Evolutionary conservation across 768 basidiomycete species (phyloP), one percentile per base, ranked within the genome.

Genomic region (Mycena metata): DNA sequence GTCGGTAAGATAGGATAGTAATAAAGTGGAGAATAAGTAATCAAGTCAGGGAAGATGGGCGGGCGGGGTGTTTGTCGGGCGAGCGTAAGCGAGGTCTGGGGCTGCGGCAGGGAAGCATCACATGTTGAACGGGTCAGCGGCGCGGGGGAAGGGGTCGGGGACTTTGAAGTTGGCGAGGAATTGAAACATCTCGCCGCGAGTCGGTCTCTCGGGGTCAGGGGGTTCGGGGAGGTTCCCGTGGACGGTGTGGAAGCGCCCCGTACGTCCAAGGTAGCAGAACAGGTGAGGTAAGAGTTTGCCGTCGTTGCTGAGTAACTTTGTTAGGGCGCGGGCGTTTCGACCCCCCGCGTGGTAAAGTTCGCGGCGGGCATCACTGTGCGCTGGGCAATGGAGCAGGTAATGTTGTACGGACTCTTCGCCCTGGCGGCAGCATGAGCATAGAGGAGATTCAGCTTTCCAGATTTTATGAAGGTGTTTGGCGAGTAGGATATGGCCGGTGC

Each of bases 341-440:
- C 54, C 54, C 3, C 54, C 54, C 4, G 19, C 35, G 9, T 8
- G 19, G n/a, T n/a, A 19, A n/a, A 55, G 54, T 21, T 55, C 54
- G 7, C 21, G 10, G 19, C 36, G 17, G 21, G 33, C 54, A 21
- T 55, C 26, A 17, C 17, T 8, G 36, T 55, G 54, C 8, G 36
- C 54, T 30, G 54, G 33, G 54, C 54, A 55, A 3, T 23, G 54
- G 19, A 55, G 33, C 33, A 55, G 54, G 21, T n/a, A 55, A 23
- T 55, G 54, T 19, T 24, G 16, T 33, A 55, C 36, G 11, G 36
- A 36, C 39, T 55, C 54, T 19, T 55, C 54, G 54, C 5, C 10
- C 15, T 55, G 54, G n/a, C 26, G 54, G 23, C 54, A 55, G 36
- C 35, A 55, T 2, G 54, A 35, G 36, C 54, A 55, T 19, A 55